Conservation (phyloP, 768 basidiomycete species). For the Kwoniella europaea region DNA sequence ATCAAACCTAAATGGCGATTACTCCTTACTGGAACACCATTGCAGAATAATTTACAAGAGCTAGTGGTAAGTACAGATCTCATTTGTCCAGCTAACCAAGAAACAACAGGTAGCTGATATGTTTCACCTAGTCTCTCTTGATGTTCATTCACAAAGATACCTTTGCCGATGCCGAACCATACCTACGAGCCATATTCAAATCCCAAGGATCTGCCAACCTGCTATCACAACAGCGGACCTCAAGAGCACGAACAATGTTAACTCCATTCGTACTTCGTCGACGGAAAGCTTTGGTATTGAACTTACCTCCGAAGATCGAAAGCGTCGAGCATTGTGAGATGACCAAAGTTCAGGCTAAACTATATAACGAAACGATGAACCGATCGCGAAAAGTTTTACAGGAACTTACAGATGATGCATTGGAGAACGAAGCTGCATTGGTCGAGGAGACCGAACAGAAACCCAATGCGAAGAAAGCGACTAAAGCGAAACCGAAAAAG, state of each 20-base stretch:
- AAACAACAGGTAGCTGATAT: background rate
- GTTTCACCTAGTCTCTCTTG: constrained; percentile 77
- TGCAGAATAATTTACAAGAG: constrained; percentile 68
- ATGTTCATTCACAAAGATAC: constrained; percentile 95
- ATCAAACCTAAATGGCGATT: constrained; percentile 87
- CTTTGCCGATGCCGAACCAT: constrained; percentile 75
- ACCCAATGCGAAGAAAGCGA: constrained; percentile 59
- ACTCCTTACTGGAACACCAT: constrained; percentile 90
- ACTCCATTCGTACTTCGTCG: constrained; percentile 97
- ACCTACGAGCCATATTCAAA: constrained; percentile 93
- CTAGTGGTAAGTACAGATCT: constrained; percentile 58
- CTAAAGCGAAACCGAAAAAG: constrained; percentile 57
- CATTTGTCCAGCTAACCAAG: too few species aligned
- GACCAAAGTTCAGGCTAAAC: constrained; percentile 77
- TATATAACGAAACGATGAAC: constrained; percentile 84
- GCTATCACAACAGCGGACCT: constrained; percentile 89
- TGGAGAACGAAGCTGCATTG: constrained; percentile 56
- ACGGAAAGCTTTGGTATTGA: constrained; percentile 90
- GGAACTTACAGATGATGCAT: constrained; percentile 47
- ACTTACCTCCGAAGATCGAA: constrained; percentile 88
- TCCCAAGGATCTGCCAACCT: constrained; percentile 83
- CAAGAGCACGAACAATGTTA: constrained; percentile 98
- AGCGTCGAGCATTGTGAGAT: constrained; percentile 94
- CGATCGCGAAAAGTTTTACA: constrained; percentile 74
- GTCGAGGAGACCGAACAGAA: constrained; percentile 49